Conservation (phyloP, 2,329 filamentous ascomycete genomes). For the Talaromyces atroroseus region DNA sequence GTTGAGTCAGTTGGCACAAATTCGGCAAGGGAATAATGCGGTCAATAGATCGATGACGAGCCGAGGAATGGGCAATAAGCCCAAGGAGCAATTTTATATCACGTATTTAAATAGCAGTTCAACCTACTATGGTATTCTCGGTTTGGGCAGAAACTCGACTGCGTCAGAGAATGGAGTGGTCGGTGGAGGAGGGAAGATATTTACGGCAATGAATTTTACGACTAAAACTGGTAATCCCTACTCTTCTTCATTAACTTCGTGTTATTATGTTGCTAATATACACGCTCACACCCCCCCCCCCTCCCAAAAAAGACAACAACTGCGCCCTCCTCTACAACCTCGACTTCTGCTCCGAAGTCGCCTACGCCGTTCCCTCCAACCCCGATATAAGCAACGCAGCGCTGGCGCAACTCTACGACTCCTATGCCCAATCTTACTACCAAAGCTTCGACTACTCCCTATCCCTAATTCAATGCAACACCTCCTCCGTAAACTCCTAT, state of each 20-base stretch:
- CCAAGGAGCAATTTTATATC: constrained; percentile 85
- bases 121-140: constrained; percentile 67
- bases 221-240: constrained; percentile 65
- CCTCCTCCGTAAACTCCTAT: constrained; percentile 66
- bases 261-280: not conserved
- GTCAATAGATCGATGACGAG: constrained; percentile 62
- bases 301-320: constrained; percentile 65
- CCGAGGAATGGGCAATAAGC: constrained; percentile 59
- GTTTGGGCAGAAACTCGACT: constrained; percentile 54
- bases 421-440: constrained; percentile 64
- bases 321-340: constrained; percentile 83
- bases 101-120: constrained; percentile 66
- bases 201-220: constrained; percentile 63
- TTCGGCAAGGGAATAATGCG: constrained; percentile 56
- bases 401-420: constrained; percentile 71
- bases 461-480: constrained; percentile 79
- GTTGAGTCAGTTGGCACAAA: constrained; percentile 60
- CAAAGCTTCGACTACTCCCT: constrained; percentile 74
- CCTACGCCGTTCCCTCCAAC: constrained; percentile 87
- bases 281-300: constrained; percentile 4
- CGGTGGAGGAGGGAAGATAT: constrained; percentile 72
- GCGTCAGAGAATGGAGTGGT: constrained; percentile 50
- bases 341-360: constrained; percentile 80
- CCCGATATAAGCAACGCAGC: constrained; percentile 55
- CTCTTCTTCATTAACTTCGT: not conserved